Evolutionary conservation across 2,329 filamentous ascomycete genomes (phyloP).

Genomic region (Chaetomiaceae sp.): DNA sequence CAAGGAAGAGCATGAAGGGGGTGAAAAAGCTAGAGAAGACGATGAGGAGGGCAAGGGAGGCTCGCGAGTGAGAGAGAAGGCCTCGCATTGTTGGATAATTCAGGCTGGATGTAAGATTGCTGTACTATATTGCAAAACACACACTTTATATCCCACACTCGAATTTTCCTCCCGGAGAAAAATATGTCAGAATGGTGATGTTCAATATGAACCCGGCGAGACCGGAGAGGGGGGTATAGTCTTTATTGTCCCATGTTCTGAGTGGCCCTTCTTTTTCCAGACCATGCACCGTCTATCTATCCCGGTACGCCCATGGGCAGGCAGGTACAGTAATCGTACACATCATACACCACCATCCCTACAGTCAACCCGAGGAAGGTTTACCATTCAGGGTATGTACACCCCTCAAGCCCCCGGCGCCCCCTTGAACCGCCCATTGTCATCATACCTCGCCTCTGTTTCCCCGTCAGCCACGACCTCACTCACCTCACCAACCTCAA

Average conservation of each 20-base stretch:
- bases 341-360: neutral
- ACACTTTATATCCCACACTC: neutral
- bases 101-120: neutral
- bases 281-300: slow-evolving; percentile 2
- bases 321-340: slow-evolving; percentile 3
- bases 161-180: neutral
- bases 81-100: slow-evolving; percentile 5
- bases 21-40: slow-evolving; percentile 49
- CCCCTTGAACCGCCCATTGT: slow-evolving; percentile 63
- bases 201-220: neutral
- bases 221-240: slow-evolving; percentile 9
- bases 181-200: neutral
- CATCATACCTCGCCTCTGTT: slow-evolving; percentile 77
- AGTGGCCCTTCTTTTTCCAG: neutral
- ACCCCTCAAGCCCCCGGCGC: slow-evolving; percentile 21
- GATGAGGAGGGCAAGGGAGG: slow-evolving; percentile 11
- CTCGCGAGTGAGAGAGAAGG: neutral
- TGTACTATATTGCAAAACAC: slow-evolving; percentile 1
- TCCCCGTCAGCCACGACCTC: too few relatives aligned
- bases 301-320: neutral
- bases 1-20: slow-evolving; percentile 67
- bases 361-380: too few relatives aligned
- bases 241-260: neutral
- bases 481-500: slow-evolving; percentile 34
- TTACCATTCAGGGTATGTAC: too few relatives aligned